A percentile compares a stretch with the other conserved stretches of the same genome.
These are phyloP conservation scores for Neurospora africana DNA, from an alignment of 495 filamentous ascomycete species.

Conservation along the genomic window DNA sequence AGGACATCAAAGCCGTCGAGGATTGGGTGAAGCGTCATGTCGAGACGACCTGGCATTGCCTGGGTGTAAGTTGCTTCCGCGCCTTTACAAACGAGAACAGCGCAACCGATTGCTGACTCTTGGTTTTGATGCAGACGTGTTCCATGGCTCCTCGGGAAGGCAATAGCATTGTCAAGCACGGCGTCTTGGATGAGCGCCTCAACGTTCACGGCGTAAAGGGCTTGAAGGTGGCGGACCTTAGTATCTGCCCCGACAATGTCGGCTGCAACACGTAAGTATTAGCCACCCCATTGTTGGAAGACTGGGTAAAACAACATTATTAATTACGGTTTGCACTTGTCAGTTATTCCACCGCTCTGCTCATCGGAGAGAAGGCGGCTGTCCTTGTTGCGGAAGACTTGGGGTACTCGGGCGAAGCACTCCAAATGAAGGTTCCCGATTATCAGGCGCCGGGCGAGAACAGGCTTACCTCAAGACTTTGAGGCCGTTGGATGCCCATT, in stretches of 20 bases:
- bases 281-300: background rate
- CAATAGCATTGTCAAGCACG: conserved; percentile 70
- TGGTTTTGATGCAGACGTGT: conserved; percentile 43
- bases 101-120: conserved; percentile 15
- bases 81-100: background rate
- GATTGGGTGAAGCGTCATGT: conserved; percentile 71
- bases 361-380: conserved; percentile 78
- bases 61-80: conserved; percentile 30
- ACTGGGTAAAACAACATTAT: background rate
- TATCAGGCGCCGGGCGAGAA: conserved; percentile 50
- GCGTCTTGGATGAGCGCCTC: conserved; percentile 67
- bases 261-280: conserved; percentile 60
- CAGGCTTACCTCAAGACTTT: conserved; percentile 20
- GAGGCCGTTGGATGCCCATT: background rate
- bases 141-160: conserved; percentile 73
- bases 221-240: conserved; percentile 72
- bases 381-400: conserved; percentile 63
- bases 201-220: conserved; percentile 74
- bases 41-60: conserved; percentile 69
- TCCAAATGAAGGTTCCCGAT: conserved; percentile 64
- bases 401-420: conserved; percentile 59
- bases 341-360: conserved; percentile 57
- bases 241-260: conserved; percentile 74
- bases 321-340: background rate
- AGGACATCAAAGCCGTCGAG: conserved; percentile 60